These are phyloP conservation scores for Nakazawaea peltata DNA, from an alignment of 805 yeast genomes.

Conservation along the genomic window DNA sequence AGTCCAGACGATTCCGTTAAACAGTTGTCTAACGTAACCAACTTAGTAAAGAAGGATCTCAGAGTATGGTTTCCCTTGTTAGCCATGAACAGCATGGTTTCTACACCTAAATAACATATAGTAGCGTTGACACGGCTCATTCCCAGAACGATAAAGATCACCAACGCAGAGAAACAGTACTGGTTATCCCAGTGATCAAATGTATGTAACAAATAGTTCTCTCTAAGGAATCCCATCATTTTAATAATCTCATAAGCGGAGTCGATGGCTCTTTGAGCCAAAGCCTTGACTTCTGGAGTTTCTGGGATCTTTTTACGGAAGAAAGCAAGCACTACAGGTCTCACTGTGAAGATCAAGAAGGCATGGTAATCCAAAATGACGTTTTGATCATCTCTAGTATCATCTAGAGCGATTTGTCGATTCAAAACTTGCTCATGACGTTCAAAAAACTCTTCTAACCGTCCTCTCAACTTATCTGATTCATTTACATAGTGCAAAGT, in stretches of 20 bases:
- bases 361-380: conserved; percentile 27
- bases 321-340: conserved; percentile 26
- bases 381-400: conserved; percentile 20
- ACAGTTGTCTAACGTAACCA: conserved; percentile 10
- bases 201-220: conserved; percentile 22
- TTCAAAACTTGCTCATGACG: background rate
- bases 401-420: background rate
- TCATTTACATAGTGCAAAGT: conserved; percentile 7
- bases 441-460: background rate
- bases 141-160: conserved; percentile 20
- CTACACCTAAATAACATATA: conserved; percentile 14
- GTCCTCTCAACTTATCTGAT: background rate
- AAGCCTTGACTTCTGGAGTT: conserved; percentile 18
- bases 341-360: conserved; percentile 24
- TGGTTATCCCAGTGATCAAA: conserved; percentile 33
- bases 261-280: conserved; percentile 21
- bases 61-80: conserved; percentile 20
- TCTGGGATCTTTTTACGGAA: conserved; percentile 21
- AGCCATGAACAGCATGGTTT: conserved; percentile 20
- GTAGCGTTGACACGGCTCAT: conserved; percentile 6
- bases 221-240: conserved; percentile 19
- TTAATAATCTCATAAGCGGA: conserved; percentile 24
- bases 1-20: background rate
- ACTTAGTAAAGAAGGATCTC: conserved; percentile 17
- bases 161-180: conserved; percentile 26